Base-by-base conservation (phyloP, 2,329 filamentous ascomycete genomes). In the Penicillium sp. region DNA sequence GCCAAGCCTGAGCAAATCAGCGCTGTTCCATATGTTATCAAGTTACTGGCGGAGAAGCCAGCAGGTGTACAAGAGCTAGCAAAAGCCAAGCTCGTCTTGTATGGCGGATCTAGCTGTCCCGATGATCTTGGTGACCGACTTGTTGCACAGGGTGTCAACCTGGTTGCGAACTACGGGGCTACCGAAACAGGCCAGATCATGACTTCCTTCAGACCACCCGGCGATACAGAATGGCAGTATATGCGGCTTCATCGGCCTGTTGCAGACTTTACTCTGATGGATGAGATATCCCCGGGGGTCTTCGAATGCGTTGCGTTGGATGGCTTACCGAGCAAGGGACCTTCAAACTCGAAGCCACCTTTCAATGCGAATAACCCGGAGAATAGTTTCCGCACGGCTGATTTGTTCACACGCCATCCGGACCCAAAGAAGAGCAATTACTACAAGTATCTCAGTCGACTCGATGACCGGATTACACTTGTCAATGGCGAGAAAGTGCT, bases 11-110 rank as follows among this genome's bases (percentile, higher is more conserved):
- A 65, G 28, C 63, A 66, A 18, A 79, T 86, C 34, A 79, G 85
- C 47, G 79, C 76, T 1, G 85, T 88, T 0, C 85, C 85, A 0
- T 87, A 87, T 58, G 79, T 82, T 0, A 69, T 88, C 18, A 86
- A 87, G 60, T 70, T 88, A 0, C 69, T 88, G 1, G 77, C 79
- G 1, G 85, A 88, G 60, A 77, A 76, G 0, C 71, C 79, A 0
- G 75, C 78, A 15, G 85, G 85, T 0, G 73, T 84, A 7, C 60
- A 70, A 3, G 69, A 69, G 2, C 65, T 86, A 7, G 66, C 67
- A 0, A 65, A 70, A 16, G 72, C 77, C 4, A 76, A 81, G 55
- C 58, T 82, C 0, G 81, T 85, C 13, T 70, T 82, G 36, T 84
- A 77, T 51, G 82, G 78, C 1, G 83, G 83, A 0, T 80, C 78